phyloP scores from a whole-genome alignment of 169 alveolate species.

The Theileria equi region DNA sequence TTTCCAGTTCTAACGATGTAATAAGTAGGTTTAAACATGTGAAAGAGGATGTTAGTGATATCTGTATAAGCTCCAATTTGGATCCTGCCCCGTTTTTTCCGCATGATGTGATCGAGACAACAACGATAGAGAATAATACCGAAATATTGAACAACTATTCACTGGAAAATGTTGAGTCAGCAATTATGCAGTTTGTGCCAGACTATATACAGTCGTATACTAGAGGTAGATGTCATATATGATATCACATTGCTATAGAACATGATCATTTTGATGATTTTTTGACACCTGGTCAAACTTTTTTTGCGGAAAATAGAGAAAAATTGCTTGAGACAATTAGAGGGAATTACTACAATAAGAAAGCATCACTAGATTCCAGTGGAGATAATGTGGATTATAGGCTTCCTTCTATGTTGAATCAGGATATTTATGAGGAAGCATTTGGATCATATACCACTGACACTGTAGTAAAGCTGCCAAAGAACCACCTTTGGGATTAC shows the following conservation, averaged over 20 bases:
- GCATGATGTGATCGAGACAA: not conserved
- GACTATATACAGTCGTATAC: constrained; percentile 21
- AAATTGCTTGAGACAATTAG: constrained; percentile 55
- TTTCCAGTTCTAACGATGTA: too few species aligned
- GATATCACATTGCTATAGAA: not conserved
- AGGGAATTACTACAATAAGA: constrained; percentile 61
- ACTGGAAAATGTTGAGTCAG: constrained; percentile 41
- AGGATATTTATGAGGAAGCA: constrained; percentile 58
- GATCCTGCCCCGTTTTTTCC: too few species aligned
- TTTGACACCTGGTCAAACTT: constrained; percentile 72
- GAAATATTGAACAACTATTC: constrained; percentile 9
- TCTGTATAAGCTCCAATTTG: too few species aligned
- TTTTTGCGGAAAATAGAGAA: constrained; percentile 72
- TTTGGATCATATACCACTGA: constrained; percentile 60
- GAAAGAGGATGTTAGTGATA: not conserved
- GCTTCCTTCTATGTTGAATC: constrained; percentile 13
- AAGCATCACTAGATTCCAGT: not conserved
- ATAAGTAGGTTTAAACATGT: constrained; percentile 42
- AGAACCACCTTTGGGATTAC: constrained; percentile 76
- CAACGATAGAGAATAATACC: not conserved
- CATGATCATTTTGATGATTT: constrained; percentile 5
- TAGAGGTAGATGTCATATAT: constrained; percentile 8
- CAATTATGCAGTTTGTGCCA: constrained; percentile 55
- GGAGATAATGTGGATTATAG: constrained; percentile 1
- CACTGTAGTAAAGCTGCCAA: constrained; percentile 63